Percentiles rank a stretch among this genome's conserved stretches.
Evolutionary conservation across 768 basidiomycete species (phyloP).

Genomic region (Cyclocybe cylindracea): DNA sequence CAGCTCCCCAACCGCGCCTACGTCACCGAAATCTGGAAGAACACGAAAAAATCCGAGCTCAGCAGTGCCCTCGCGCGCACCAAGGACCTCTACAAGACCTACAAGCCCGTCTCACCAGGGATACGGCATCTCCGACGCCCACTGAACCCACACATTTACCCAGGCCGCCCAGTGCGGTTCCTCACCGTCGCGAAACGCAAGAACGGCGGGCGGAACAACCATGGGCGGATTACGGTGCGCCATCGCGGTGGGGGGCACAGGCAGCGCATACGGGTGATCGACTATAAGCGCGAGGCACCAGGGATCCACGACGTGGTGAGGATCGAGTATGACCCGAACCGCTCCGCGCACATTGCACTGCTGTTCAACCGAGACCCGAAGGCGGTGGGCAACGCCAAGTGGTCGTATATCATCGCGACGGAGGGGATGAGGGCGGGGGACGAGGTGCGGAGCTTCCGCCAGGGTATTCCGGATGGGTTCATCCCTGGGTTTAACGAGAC

Average conservation of each 20-base stretch:
- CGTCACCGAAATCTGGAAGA: conserved; percentile 40
- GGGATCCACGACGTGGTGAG: conserved; percentile 89
- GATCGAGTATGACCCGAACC: conserved; percentile 95
- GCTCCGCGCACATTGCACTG: conserved; percentile 93
- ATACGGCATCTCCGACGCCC: conserved; percentile 88
- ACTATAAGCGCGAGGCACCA: conserved; percentile 77
- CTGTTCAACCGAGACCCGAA: conserved; percentile 60
- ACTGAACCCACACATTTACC: conserved; percentile 78
- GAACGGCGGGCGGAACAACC: conserved; percentile 83
- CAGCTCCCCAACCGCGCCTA: conserved; percentile 27
- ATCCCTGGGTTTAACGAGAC: conserved; percentile 51
- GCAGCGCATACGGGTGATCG: conserved; percentile 81
- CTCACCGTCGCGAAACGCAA: conserved; percentile 83
- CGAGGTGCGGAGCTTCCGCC: conserved; percentile 80
- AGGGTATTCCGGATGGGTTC: conserved; percentile 78
- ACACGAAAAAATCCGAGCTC: conserved; percentile 35
- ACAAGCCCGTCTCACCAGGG: conserved; percentile 85
- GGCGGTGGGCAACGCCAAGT: conserved; percentile 56
- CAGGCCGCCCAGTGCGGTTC: conserved; percentile 79
- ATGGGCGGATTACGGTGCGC: conserved; percentile 86
- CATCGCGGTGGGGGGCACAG: conserved; percentile 91
- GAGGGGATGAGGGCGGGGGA: conserved; percentile 90
- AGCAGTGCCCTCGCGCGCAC: conserved; percentile 49
- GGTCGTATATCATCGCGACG: conserved; percentile 92
- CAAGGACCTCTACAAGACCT: conserved; percentile 75